Evolutionary conservation across 805 yeast genomes (phyloP), one percentile per base, ranked within the genome.

Genomic region (Tanozyma kutaoensis): DNA sequence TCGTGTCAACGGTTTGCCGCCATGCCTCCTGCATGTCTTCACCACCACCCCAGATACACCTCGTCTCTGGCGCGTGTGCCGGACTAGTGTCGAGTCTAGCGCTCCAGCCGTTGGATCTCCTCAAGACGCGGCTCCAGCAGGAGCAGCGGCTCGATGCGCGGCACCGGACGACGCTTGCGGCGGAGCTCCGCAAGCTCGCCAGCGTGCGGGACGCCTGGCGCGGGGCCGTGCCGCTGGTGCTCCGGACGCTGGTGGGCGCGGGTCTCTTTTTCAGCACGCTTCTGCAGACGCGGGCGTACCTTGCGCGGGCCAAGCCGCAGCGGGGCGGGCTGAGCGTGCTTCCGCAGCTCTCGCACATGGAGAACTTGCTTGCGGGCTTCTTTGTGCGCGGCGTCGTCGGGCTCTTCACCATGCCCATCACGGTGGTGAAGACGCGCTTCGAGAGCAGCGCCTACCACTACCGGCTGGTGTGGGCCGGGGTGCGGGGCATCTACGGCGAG

Each of bases 191-290:
- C 36, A 63, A 58, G 30, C 42, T 60, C 23, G 45, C 55, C 24
- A 48, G 56, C 13, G 30, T 62, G 15, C 48, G 46, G 25, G 72
- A 75, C 27, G 58, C 86, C 22, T 91, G 98, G 98, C 65, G 95
- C 29, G 98, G 98, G 0, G 88, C 95, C 0, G 42, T 85, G 21
- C 95, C 98, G 0, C 81, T 95, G 13, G 85, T 93, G 0, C 41
- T 88, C 15, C 62, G 98, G 33, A 88, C 95, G 0, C 82, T 95
- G 1, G 59, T 82, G 9, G 98, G 98, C 0, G 78, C 93, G 23
- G 95, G 91, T 0, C 52, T 91, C 19, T 91, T 91, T 43, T 62
- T 91, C 28, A 67, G 95, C 0, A 62, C 77, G 11, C 54, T 91
- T 29, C 78, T 84, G 32, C 38, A 63, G 4, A 55, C 74, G 29